A percentile compares a stretch with the other conserved stretches of the same genome.
phyloP scores from a whole-genome alignment of 169 alveolate genomes.

The Sarcocystis neurona region DNA sequence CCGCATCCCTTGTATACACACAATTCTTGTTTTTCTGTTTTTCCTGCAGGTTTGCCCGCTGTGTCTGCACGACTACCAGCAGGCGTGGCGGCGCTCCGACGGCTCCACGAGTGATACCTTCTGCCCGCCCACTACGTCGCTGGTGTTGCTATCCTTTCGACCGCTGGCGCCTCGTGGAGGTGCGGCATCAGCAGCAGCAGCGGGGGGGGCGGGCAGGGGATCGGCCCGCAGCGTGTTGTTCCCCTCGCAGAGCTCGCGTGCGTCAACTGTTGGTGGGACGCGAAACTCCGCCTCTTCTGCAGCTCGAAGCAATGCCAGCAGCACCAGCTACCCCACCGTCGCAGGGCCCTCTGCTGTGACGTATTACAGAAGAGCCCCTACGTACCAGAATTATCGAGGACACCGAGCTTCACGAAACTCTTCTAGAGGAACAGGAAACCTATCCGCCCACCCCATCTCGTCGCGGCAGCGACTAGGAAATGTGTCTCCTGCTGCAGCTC shows the following conservation, averaged over 20 bases:
- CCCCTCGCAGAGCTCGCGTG: not conserved
- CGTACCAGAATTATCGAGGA: too few relatives aligned
- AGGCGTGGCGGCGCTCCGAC: not conserved
- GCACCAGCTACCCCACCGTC: too few relatives aligned
- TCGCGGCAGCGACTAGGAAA: not conserved
- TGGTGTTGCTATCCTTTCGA: too few relatives aligned
- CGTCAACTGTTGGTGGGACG: not conserved
- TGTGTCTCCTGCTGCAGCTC: not conserved
- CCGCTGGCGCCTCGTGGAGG: not conserved
- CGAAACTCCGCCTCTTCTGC: not conserved
- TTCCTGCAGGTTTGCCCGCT: slow-evolving; percentile 21
- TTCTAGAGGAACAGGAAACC: too few relatives aligned
- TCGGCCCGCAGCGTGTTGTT: not conserved
- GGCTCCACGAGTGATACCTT: too few relatives aligned
- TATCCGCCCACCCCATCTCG: not conserved
- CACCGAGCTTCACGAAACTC: too few relatives aligned
- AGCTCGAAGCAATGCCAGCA: not conserved
- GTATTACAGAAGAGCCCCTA: too few relatives aligned
- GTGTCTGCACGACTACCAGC: slow-evolving; percentile 48
- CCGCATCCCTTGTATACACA: too few relatives aligned
- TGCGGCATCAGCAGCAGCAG: not conserved
- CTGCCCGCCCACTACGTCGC: too few relatives aligned
- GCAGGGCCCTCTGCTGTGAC: too few relatives aligned
- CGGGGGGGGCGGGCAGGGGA: not conserved
- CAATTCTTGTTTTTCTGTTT: not conserved